Conservation (phyloP, 441 rosid species). For the Mallotus repandus region DNA sequence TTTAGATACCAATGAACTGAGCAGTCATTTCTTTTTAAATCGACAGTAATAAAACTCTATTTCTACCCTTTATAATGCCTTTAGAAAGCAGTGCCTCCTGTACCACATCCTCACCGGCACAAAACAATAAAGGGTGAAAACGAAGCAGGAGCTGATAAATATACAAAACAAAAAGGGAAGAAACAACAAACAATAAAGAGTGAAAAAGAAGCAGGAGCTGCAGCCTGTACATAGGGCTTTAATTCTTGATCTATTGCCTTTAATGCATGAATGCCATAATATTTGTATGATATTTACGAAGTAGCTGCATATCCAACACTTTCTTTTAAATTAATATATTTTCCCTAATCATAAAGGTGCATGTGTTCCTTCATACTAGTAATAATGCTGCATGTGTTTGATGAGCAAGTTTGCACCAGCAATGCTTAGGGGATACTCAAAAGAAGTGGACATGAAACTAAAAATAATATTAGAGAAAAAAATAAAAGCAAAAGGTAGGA, state of each 20-base stretch:
- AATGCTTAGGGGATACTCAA: slow-evolving; percentile 40
- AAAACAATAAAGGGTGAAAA: too few species aligned
- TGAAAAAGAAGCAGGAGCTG: background rate
- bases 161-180: background rate
- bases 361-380: slow-evolving; percentile 29
- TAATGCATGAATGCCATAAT: background rate
- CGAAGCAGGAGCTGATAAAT: background rate
- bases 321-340: background rate
- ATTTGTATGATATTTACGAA: background rate
- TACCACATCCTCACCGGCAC: too few species aligned
- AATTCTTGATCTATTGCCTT: background rate
- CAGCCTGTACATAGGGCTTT: background rate
- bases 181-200: background rate
- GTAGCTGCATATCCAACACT: background rate
- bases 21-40: too few species aligned
- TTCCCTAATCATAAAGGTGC: slow-evolving; percentile 24
- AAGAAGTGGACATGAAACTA: background rate
- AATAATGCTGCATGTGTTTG: slow-evolving; percentile 32
- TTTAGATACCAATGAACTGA: too few species aligned
- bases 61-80: too few species aligned
- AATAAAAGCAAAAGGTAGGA: background rate
- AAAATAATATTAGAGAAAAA: background rate
- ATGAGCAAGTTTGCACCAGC: slow-evolving; percentile 33
- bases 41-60: too few species aligned
- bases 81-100: too few species aligned